phyloP scores from a whole-genome alignment of 202 grass and related monocot species.

The Bolboschoenoplectus hybrid region DNA sequence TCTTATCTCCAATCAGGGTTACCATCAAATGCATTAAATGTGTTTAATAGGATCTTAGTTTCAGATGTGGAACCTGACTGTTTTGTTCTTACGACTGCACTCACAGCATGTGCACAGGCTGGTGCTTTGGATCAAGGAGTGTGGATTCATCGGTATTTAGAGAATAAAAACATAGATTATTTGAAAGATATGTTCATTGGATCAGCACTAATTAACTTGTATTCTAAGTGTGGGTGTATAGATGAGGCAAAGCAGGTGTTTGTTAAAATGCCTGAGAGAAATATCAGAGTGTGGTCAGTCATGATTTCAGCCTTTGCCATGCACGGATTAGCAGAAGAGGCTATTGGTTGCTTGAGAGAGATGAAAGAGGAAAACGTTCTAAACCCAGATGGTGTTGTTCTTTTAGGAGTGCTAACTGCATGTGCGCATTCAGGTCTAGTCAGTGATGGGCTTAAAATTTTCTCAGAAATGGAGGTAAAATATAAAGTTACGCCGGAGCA shows the following conservation, averaged over 20 bases:
- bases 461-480: conserved; percentile 49
- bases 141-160: conserved; percentile 66
- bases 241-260: conserved; percentile 56
- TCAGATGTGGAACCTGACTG: conserved; percentile 51
- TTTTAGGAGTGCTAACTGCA: conserved; percentile 61
- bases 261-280: conserved; percentile 69
- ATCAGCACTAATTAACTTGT: conserved; percentile 76
- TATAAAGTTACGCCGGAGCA: conserved; percentile 53
- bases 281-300: conserved; percentile 72
- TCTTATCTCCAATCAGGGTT: conserved; percentile 53
- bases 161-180: conserved; percentile 24
- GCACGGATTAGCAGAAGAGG: conserved; percentile 58
- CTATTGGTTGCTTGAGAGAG: conserved; percentile 53
- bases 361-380: conserved; percentile 62
- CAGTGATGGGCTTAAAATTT: conserved; percentile 57
- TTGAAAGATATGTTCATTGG: conserved; percentile 69
- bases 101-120: conserved; percentile 61
- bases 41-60: conserved; percentile 60
- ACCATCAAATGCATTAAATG: conserved; percentile 46
- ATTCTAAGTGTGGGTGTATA: conserved; percentile 82
- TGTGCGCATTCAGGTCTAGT: conserved; percentile 68
- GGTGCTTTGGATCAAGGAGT: conserved; percentile 59
- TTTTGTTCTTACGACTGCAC: conserved; percentile 73
- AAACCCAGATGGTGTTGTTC: conserved; percentile 56
- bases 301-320: conserved; percentile 76